Evolutionary conservation across 2,329 filamentous ascomycete species (phyloP), one percentile per base, ranked within the genome.

Genomic region (Calonectria naviculata): DNA sequence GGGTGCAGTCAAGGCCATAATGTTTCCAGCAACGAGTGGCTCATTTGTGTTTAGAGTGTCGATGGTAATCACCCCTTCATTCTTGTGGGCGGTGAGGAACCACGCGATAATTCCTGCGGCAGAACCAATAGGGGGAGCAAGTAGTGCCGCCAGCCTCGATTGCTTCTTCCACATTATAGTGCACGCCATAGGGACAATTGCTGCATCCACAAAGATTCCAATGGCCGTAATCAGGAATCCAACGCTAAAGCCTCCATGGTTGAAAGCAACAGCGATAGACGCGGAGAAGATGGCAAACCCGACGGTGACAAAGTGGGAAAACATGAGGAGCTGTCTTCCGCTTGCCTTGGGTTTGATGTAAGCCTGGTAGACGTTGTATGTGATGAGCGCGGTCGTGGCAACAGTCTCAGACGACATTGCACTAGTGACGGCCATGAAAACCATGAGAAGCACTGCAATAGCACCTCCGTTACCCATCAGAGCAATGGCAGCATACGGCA

Each of bases 201-300:
- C 94, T 0, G 93, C 90, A 1, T 92, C 94, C 78, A 97, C 95
- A 76, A 97, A 94, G 63, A 94, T 93, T 17, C 94, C 94, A 93
- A 97, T 67, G 13, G 68, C 68, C 1, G 68, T 97, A 78, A 97
- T 89, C 9, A 97, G 86, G 80, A 96, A 97, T 5, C 93, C 94
- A 92, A 97, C 95, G 6, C 90, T 92, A 67, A 97, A 92, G 19
- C 92, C 91, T 8, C 89, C 90, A 73, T 93, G 92, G 80, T 85
- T 90, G 0, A 95, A 88, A 0, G 92, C 94, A 1, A 94, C 94
- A 0, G 91, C 91, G 81, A 96, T 94, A 0, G 85, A 89, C 12
- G 93, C 93, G 85, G 97, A 95, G 82, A 92, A 78, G 81, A 97
- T 95, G 2, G 92, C 94, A 4, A 93, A 95, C 4, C 96, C 93